A percentile compares a stretch with the other conserved stretches of the same genome.
Conservation (phyloP, 2,329 filamentous ascomycete species). For the Exophiala alcalophila region DNA sequence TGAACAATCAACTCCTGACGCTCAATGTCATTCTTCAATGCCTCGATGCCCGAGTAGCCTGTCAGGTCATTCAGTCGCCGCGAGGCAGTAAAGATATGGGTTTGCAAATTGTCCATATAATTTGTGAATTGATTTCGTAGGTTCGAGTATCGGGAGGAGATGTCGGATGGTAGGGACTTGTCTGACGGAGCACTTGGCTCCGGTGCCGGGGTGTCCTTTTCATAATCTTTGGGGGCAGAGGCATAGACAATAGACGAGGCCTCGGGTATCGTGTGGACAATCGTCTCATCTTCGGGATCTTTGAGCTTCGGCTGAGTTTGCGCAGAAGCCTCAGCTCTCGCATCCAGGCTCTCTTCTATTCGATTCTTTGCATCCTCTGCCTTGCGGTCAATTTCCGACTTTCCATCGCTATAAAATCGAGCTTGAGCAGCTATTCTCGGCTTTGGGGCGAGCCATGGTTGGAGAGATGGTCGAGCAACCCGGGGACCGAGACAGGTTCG, state of each 20-base stretch:
- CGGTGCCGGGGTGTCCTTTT: slow-evolving; percentile 2
- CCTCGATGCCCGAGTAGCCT: slow-evolving; percentile 87
- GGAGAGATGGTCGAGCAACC: slow-evolving; percentile 9
- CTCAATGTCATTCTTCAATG: slow-evolving; percentile 75
- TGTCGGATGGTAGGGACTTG: slow-evolving; percentile 51
- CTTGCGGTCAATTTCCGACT: slow-evolving; percentile 23
- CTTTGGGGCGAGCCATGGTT: slow-evolving; percentile 13
- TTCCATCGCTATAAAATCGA: slow-evolving; percentile 29
- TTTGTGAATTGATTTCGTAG: slow-evolving; percentile 59
- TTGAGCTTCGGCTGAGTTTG: slow-evolving; percentile 20
- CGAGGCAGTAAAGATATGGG: slow-evolving; percentile 77
- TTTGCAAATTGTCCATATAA: slow-evolving; percentile 86
- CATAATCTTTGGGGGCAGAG: slow-evolving; percentile 6
- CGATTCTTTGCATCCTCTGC: slow-evolving; percentile 26
- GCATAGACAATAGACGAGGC: slow-evolving; percentile 28
- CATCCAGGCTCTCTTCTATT: slow-evolving; percentile 27
- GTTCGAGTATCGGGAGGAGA: slow-evolving; percentile 54
- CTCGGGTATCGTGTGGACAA: slow-evolving; percentile 29
- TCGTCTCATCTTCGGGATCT: slow-evolving; percentile 25
- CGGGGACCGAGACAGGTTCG: slow-evolving; percentile 7
- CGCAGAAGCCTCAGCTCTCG: slow-evolving; percentile 22
- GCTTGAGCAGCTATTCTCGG: slow-evolving; percentile 21
- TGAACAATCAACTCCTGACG: slow-evolving; percentile 57
- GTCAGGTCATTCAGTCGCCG: slow-evolving; percentile 91
- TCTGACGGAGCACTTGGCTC: slow-evolving; percentile 6